A percentile compares a stretch with the other conserved stretches of the same genome.
Conservation (phyloP, 2,329 filamentous ascomycete species). For the Trichoderma semiorbis region DNA sequence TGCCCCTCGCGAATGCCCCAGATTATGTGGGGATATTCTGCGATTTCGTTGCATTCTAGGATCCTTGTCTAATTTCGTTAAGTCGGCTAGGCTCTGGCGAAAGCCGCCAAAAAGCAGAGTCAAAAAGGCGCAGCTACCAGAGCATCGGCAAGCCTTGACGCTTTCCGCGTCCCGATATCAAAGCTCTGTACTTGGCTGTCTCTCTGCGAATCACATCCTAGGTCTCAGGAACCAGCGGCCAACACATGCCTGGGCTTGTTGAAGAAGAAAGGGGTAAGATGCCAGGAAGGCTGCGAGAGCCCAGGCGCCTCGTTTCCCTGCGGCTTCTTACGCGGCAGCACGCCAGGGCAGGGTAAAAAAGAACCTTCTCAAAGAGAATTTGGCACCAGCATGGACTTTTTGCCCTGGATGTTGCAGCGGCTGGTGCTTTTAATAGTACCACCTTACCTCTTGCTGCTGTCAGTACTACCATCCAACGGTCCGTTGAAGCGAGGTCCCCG, state of each 20-base stretch:
- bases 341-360: conserved; percentile 4
- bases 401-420: not conserved
- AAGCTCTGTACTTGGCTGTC: not conserved
- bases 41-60: not conserved
- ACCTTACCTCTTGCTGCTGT: not conserved
- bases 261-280: conserved; percentile 1
- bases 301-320: not conserved
- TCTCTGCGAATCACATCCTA: not conserved
- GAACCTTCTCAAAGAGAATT: not conserved
- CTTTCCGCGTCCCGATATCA: not conserved
- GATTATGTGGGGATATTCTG: not conserved
- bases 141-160: not conserved
- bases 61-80: not conserved
- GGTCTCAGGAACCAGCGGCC: not conserved
- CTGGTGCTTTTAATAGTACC: not conserved
- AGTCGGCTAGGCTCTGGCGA: not conserved
- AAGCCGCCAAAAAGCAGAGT: not conserved
- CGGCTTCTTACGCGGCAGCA: not conserved
- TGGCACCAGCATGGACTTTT: not conserved
- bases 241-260: not conserved
- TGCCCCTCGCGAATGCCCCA: conserved; percentile 1
- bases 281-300: not conserved
- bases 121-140: not conserved
- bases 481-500: not conserved
- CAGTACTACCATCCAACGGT: not conserved